phyloP scores from a whole-genome alignment of 2,329 filamentous ascomycete species.

The Cercospora zeina region DNA sequence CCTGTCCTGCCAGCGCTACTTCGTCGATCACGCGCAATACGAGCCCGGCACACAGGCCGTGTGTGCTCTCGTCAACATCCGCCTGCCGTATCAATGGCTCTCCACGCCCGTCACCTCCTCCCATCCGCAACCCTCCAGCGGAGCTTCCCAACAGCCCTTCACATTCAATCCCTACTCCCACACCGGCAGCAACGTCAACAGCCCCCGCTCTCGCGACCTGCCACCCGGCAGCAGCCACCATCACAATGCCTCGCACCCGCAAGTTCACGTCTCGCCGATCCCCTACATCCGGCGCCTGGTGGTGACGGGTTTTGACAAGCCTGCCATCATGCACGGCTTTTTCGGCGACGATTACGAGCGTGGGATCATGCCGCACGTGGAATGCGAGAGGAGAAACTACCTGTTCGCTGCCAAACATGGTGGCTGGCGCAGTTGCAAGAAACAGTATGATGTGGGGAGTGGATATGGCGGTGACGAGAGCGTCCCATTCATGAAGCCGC shows the following conservation, averaged over 20 bases:
- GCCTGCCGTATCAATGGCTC: slow-evolving; percentile 77
- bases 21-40: slow-evolving; percentile 87
- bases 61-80: slow-evolving; percentile 88
- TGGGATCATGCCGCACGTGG: slow-evolving; percentile 79
- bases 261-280: slow-evolving; percentile 65
- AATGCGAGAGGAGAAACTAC: slow-evolving; percentile 89
- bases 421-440: slow-evolving; percentile 85
- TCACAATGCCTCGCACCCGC: slow-evolving; percentile 7
- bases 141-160: slow-evolving; percentile 17
- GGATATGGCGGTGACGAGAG: slow-evolving; percentile 70
- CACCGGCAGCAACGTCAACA: slow-evolving; percentile 44
- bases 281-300: slow-evolving; percentile 90
- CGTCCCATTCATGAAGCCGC: slow-evolving; percentile 80
- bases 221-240: slow-evolving; percentile 11
- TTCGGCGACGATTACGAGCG: slow-evolving; percentile 90
- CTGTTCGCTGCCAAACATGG: slow-evolving; percentile 93
- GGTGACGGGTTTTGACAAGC: slow-evolving; percentile 85
- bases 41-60: slow-evolving; percentile 79
- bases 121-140: slow-evolving; percentile 15
- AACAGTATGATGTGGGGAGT: slow-evolving; percentile 70
- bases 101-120: slow-evolving; percentile 51
- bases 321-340: slow-evolving; percentile 86
- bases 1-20: slow-evolving; percentile 85
- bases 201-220: slow-evolving; percentile 37
- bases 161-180: slow-evolving; percentile 36